These are phyloP conservation scores for Naganishia vaughanmartiniae DNA, from an alignment of 768 basidiomycete species.

Conservation along the genomic window DNA sequence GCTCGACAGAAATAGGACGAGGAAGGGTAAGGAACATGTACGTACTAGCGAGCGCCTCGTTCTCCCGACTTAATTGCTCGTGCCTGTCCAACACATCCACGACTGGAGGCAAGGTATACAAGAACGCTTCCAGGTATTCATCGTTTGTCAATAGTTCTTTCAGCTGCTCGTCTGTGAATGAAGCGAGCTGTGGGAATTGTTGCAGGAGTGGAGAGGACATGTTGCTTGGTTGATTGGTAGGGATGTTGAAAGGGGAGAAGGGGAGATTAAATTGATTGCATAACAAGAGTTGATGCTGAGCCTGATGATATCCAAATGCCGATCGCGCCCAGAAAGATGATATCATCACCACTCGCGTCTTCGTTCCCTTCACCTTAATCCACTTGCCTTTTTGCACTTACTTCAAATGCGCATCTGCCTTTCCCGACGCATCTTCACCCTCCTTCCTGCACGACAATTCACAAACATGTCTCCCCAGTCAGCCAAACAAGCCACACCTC, in stretches of 20 bases:
- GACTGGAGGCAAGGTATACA: slow-evolving; percentile 74
- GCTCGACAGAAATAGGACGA: too few species aligned
- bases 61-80: slow-evolving; percentile 74
- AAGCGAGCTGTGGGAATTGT: slow-evolving; percentile 46
- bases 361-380: background rate
- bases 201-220: slow-evolving; percentile 41
- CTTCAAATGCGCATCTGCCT: background rate
- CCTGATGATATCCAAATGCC: background rate
- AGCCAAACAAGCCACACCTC: background rate
- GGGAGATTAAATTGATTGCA: background rate
- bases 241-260: background rate
- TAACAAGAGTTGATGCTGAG: too few species aligned
- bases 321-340: slow-evolving; percentile 14
- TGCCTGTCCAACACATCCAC: slow-evolving; percentile 72
- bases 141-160: slow-evolving; percentile 81
- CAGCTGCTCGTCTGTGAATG: slow-evolving; percentile 61
- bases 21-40: background rate
- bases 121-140: slow-evolving; percentile 78
- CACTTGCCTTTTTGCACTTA: background rate
- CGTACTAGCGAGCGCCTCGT: slow-evolving; percentile 82
- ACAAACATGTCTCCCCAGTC: background rate
- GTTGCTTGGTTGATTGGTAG: background rate
- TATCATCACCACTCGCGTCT: slow-evolving; percentile 15
- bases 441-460: background rate
- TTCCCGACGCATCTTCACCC: background rate